Conservation (phyloP, 2,329 filamentous ascomycete species). For the Cercospora sp. region DNA sequence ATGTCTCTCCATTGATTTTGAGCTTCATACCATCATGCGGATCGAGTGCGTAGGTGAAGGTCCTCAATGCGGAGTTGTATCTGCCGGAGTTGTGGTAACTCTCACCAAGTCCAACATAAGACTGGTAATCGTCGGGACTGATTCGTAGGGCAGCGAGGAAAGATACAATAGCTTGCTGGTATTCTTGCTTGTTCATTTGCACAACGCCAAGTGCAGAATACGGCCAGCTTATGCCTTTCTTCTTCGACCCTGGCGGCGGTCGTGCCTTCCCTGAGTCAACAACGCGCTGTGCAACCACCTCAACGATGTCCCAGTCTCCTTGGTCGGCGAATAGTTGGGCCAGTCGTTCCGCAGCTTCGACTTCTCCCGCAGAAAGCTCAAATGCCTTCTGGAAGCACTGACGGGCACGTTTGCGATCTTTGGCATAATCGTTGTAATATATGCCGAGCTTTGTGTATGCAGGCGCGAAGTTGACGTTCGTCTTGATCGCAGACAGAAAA, state of each 20-base stretch:
- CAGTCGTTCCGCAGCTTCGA: constrained; percentile 82
- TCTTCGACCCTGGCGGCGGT: constrained; percentile 87
- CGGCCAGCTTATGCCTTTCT: constrained; percentile 92
- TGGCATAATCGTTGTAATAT: constrained; percentile 88
- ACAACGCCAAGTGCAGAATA: constrained; percentile 91
- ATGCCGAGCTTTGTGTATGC: constrained; percentile 88
- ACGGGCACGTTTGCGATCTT: constrained; percentile 81
- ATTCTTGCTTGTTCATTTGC: constrained; percentile 91
- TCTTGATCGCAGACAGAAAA: constrained; percentile 81
- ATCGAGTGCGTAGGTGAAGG: constrained; percentile 79
- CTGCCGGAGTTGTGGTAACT: constrained; percentile 93
- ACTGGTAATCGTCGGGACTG: constrained; percentile 84
- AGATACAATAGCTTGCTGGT: constrained; percentile 80
- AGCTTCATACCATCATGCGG: constrained; percentile 63
- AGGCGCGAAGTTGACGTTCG: constrained; percentile 82
- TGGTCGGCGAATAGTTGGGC: constrained; percentile 84
- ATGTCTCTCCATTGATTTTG: constrained; percentile 66
- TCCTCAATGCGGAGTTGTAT: constrained; percentile 90
- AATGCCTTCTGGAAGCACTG: constrained; percentile 96
- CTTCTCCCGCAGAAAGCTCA: constrained; percentile 83
- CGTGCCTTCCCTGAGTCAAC: constrained; percentile 93
- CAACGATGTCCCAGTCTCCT: constrained; percentile 94
- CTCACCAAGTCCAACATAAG: constrained; percentile 94
- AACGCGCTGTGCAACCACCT: constrained; percentile 84
- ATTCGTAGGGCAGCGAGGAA: constrained; percentile 88